Evolutionary conservation across 1,284 basidiomycete genomes (phyloP).

Genomic region (Phlebopus sp.): DNA sequence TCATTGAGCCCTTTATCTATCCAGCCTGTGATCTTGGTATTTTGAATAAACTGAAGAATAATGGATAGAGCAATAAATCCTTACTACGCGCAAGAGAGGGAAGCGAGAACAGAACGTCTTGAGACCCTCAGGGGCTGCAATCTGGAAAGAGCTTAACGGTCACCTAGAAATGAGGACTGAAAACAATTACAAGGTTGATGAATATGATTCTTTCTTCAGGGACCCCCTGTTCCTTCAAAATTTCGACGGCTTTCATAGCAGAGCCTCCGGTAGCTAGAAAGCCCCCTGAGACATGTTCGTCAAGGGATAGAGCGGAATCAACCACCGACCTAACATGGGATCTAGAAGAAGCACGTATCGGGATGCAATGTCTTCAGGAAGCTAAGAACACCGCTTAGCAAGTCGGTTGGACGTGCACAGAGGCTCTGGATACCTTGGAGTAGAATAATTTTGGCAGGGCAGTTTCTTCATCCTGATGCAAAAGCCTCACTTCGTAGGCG

Average conservation of each 20-base stretch:
- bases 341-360: slow-evolving; percentile 95
- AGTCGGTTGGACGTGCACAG: too few relatives aligned
- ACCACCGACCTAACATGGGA: slow-evolving; percentile 86
- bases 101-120: slow-evolving; percentile 78
- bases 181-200: slow-evolving; percentile 77
- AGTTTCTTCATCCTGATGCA: slow-evolving; percentile 84
- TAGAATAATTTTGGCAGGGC: slow-evolving; percentile 88
- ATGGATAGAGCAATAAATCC: slow-evolving; percentile 26
- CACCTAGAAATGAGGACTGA: not conserved
- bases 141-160: slow-evolving; percentile 43
- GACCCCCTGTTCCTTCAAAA: slow-evolving; percentile 88
- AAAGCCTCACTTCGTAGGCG: slow-evolving; percentile 3
- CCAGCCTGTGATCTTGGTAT: slow-evolving; percentile 85
- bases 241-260: slow-evolving; percentile 96
- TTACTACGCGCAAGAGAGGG: slow-evolving; percentile 80
- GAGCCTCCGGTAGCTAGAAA: slow-evolving; percentile 89
- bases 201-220: slow-evolving; percentile 92
- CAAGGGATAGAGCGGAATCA: not conserved
- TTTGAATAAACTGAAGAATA: slow-evolving; percentile 1
- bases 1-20: slow-evolving; percentile 94
- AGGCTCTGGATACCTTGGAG: slow-evolving; percentile 54
- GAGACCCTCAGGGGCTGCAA: slow-evolving; percentile 91
- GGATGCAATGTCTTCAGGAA: slow-evolving; percentile 89
- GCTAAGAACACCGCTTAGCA: slow-evolving; percentile 41
- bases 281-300: not conserved